A percentile compares a stretch with the other conserved stretches of the same genome.
phyloP scores from a whole-genome alignment of 108 stramenopile species.

The Nitzschia sp. region DNA sequence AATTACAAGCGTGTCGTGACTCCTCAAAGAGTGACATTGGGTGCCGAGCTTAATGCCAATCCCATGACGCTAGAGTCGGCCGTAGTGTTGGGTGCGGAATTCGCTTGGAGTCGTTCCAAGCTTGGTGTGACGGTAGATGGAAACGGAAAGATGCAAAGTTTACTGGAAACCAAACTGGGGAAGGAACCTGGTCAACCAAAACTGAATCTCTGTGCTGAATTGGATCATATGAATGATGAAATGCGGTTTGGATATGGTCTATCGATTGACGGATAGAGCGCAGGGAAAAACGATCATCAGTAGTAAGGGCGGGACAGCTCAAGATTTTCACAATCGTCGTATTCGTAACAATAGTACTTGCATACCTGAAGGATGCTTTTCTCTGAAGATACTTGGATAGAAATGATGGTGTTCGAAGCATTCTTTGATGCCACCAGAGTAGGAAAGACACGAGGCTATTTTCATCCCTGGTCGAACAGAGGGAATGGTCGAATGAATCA shows the following conservation, averaged over 20 bases:
- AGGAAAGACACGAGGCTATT: too few species aligned
- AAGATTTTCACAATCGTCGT: too few species aligned
- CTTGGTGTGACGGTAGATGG: slow-evolving; percentile 74
- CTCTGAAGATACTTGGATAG: too few species aligned
- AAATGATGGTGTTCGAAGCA: too few species aligned
- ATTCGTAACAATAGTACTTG: too few species aligned
- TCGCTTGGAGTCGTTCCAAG: slow-evolving; percentile 74
- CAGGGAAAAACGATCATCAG: too few species aligned
- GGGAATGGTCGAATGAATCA: too few species aligned
- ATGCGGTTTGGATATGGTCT: slow-evolving; percentile 87
- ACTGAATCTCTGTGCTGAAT: slow-evolving; percentile 69
- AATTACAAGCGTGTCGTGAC: slow-evolving; percentile 82
- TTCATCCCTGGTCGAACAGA: too few species aligned
- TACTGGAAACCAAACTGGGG: slow-evolving; percentile 78
- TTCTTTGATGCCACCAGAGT: too few species aligned
- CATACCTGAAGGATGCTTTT: too few species aligned
- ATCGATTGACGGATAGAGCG: slow-evolving; percentile 65
- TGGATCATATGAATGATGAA: slow-evolving; percentile 76
- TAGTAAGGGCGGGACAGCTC: too few species aligned
- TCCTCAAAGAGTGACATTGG: slow-evolving; percentile 74
- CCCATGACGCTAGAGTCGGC: slow-evolving; percentile 71
- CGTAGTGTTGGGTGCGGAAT: slow-evolving; percentile 81
- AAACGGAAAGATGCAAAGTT: slow-evolving; percentile 61
- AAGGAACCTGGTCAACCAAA: slow-evolving; percentile 74
- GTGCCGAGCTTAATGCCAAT: slow-evolving; percentile 60